These are phyloP conservation scores for Ganoderma boninense DNA, from an alignment of 1,284 basidiomycete species.

Conservation along the genomic window DNA sequence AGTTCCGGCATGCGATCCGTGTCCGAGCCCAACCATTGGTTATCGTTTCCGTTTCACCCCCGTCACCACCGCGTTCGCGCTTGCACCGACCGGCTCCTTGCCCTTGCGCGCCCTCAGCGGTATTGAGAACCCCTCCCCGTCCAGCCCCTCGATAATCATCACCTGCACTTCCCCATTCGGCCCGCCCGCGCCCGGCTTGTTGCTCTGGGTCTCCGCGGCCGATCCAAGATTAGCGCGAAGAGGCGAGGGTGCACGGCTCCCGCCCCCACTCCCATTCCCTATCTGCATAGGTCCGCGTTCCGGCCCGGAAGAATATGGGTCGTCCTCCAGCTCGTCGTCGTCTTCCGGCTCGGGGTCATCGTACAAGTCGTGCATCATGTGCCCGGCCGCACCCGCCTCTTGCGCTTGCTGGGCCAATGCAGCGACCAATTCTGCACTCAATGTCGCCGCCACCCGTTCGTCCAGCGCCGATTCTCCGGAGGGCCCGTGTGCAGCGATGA, in stretches of 20 bases:
- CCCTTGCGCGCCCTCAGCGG: conserved; percentile 69
- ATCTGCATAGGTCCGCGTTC: conserved; percentile 31
- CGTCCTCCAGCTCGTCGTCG: conserved; percentile 55
- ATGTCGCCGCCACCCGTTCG: conserved; percentile 64
- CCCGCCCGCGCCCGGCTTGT: conserved; percentile 20
- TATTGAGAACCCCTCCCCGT: conserved; percentile 62
- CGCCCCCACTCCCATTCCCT: conserved; percentile 27
- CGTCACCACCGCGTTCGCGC: conserved; percentile 36
- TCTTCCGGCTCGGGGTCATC: conserved; percentile 26
- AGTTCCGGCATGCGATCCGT: neutral
- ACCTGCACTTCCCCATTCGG: conserved; percentile 25
- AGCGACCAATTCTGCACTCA: conserved; percentile 78
- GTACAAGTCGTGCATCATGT: conserved; percentile 13
- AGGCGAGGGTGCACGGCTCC: conserved; percentile 20
- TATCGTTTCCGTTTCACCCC: conserved; percentile 69
- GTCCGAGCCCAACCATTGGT: conserved; percentile 16
- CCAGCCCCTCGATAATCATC: conserved; percentile 33
- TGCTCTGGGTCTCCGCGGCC: conserved; percentile 5
- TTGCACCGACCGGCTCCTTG: conserved; percentile 52
- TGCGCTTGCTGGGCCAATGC: conserved; percentile 63
- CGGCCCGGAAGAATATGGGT: conserved; percentile 38
- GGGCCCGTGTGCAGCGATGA: conserved; percentile 12
- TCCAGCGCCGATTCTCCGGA: conserved; percentile 58
- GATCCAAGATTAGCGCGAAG: conserved; percentile 6
- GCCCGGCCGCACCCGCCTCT: neutral